Base-by-base conservation (phyloP, 116 monocot genomes). In the Trichopus zeylanicus region DNA sequence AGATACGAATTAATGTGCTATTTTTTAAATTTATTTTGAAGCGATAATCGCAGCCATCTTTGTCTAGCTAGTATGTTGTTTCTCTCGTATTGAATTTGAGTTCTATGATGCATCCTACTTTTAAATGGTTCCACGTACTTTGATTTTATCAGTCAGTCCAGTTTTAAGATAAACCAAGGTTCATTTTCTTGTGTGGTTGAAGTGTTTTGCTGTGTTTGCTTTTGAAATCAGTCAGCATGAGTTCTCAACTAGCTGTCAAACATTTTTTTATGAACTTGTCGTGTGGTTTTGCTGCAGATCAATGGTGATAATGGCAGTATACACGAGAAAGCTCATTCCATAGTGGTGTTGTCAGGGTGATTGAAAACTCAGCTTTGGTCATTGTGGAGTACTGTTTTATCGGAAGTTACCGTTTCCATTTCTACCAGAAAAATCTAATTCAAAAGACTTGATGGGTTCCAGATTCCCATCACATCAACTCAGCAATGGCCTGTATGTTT, bases 391-490 rank as follows among this genome's bases (percentile, higher is more conserved):
- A 22, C n/a, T 9, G 9, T 24, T 24, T 49, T 8, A 24, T 6
- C 49, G 3, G 49, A 0, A 9, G 3, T 25, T 22, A 25, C 15
- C 12, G 37, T 59, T n/a, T n/a, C n/a, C n/a, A n/a, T n/a, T n/a
- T n/a, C n/a, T n/a, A n/a, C n/a, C n/a, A n/a, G n/a, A n/a, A n/a
- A n/a, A n/a, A n/a, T n/a, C n/a, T n/a, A n/a, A n/a, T n/a, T n/a
- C n/a, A n/a, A n/a, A n/a, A 59, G 9, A 19, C 60, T 23, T 8
- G 51, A 78, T 83, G 83, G 83, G 83, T 55, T 83, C 83, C 33
- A 70, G 83, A 57, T 83, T 78, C 56, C 78, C 78, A 39, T 78
- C 83, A 26, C 83, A 83, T 78, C 78, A 83, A 35, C 83, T 83
- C 51, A 71, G 74, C 71, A 78, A 75, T 71, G 83, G 83, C 49